Conservation (phyloP, 2,329 filamentous ascomycete genomes). For the Bimuria novae-zelandiae region DNA sequence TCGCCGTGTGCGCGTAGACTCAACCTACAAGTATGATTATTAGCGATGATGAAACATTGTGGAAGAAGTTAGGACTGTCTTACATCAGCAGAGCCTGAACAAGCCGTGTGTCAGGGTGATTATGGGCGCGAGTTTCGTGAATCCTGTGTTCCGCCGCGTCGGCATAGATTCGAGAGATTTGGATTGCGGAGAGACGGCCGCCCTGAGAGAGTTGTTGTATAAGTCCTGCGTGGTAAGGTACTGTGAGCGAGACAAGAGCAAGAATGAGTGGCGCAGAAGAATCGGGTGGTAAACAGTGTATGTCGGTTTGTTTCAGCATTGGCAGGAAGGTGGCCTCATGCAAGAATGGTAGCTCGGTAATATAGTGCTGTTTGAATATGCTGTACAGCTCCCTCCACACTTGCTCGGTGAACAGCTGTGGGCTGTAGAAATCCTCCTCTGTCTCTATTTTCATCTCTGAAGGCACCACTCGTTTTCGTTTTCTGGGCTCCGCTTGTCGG, state of each 20-base stretch:
- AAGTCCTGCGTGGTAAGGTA: constrained; percentile 67
- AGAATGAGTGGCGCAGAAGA: constrained; percentile 58
- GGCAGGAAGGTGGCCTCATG: constrained; percentile 67
- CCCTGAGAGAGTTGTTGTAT: constrained; percentile 51
- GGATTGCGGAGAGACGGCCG: constrained; percentile 5
- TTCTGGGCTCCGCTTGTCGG: constrained; percentile 24
- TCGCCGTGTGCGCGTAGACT: constrained; percentile 74
- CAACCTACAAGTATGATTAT: constrained; percentile 41
- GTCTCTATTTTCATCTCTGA: constrained; percentile 1
- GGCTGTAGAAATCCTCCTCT: constrained; percentile 64
- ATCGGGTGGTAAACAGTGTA: constrained; percentile 41
- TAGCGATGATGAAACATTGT: neutral
- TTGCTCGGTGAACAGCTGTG: constrained; percentile 64
- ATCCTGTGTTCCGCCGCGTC: constrained; percentile 59
- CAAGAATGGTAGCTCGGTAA: constrained; percentile 72
- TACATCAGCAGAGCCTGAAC: constrained; percentile 70
- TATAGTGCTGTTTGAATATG: constrained; percentile 73
- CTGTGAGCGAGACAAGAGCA: constrained; percentile 70
- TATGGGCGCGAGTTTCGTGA: constrained; percentile 13
- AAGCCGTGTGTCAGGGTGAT: constrained; percentile 61
- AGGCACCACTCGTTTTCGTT: constrained; percentile 36
- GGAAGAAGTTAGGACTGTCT: neutral
- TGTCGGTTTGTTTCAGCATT: constrained; percentile 17
- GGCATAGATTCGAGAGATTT: constrained; percentile 53
- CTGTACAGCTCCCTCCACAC: constrained; percentile 72